Percentiles rank a stretch among this genome's conserved stretches.
Evolutionary conservation across 495 filamentous ascomycete genomes (phyloP).

Genomic region (Haplographium delicatum): DNA sequence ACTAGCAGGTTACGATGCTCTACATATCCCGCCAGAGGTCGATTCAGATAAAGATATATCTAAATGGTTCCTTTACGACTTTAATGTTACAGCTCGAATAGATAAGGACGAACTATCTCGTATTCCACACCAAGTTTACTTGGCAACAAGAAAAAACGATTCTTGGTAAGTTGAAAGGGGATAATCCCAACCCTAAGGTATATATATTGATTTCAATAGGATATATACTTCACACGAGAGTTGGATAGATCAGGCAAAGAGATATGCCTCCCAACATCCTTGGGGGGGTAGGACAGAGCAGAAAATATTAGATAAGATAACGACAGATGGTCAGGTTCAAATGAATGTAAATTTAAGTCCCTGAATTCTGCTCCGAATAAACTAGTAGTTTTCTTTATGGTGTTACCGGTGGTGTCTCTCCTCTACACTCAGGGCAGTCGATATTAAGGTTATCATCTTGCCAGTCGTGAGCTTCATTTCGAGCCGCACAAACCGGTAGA

Average conservation of each 20-base stretch:
- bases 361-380: too few relatives aligned
- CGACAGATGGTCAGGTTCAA: too few relatives aligned
- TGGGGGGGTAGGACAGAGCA: slow-evolving; percentile 3
- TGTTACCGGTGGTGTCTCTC: too few relatives aligned
- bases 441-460: too few relatives aligned
- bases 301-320: neutral
- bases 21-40: slow-evolving; percentile 7
- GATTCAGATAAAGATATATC: slow-evolving; percentile 6
- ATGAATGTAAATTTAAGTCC: too few relatives aligned
- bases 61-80: slow-evolving; percentile 11
- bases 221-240: slow-evolving; percentile 11
- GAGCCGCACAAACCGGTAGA: too few relatives aligned
- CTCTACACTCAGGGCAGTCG: too few relatives aligned
- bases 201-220: slow-evolving; percentile 5
- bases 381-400: too few relatives aligned
- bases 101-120: slow-evolving; percentile 5
- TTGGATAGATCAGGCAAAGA: slow-evolving; percentile 3
- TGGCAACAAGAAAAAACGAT: slow-evolving; percentile 4
- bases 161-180: slow-evolving; percentile 3
- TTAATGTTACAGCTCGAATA: slow-evolving; percentile 4
- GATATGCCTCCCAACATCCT: slow-evolving; percentile 4
- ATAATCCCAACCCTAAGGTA: neutral
- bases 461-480: too few relatives aligned
- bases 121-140: slow-evolving; percentile 11
- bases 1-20: neutral